Evolutionary conservation across 2,329 filamentous ascomycete genomes (phyloP).

Genomic region (Didymella lethalis): DNA sequence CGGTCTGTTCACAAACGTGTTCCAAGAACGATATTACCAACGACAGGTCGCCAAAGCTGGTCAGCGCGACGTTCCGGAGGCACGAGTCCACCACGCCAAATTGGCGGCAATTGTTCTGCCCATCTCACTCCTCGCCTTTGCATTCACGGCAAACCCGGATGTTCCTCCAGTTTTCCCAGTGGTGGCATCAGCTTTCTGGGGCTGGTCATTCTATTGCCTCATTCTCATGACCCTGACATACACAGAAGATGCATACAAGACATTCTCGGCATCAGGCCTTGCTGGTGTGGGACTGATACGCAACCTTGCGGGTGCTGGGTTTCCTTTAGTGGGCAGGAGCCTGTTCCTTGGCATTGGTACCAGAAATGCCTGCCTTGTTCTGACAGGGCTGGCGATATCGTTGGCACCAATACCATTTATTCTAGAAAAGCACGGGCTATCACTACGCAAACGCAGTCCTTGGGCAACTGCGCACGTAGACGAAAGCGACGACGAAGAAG

Average conservation of each 20-base stretch:
- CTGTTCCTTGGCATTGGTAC: constrained; percentile 45
- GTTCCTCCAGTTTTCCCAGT: constrained; percentile 56
- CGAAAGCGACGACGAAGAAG: constrained; percentile 34
- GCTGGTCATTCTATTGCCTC: constrained; percentile 60
- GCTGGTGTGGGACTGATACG: constrained; percentile 52
- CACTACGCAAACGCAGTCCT: constrained; percentile 48
- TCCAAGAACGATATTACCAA: constrained; percentile 56
- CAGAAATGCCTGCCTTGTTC: constrained; percentile 41
- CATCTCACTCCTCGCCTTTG: constrained; percentile 47
- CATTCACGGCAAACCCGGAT: constrained; percentile 42
- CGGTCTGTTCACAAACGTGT: constrained; percentile 55
- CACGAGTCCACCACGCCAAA: constrained; percentile 52
- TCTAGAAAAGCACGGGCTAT: constrained; percentile 44
- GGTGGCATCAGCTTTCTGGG: constrained; percentile 59
- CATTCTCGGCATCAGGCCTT: constrained; percentile 53
- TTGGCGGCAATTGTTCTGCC: constrained; percentile 52
- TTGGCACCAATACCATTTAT: constrained; percentile 48
- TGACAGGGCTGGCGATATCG: constrained; percentile 39
- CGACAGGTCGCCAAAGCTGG: constrained; percentile 42
- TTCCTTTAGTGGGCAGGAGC: constrained; percentile 43
- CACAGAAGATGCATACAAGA: constrained; percentile 59
- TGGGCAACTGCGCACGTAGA: constrained; percentile 52
- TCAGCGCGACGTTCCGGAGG: constrained; percentile 53
- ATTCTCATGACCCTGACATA: constrained; percentile 61
- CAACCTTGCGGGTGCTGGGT: constrained; percentile 49